These are phyloP conservation scores for Talaromyces funiculosus DNA, from an alignment of 2,329 filamentous ascomycete genomes.

Conservation along the genomic window DNA sequence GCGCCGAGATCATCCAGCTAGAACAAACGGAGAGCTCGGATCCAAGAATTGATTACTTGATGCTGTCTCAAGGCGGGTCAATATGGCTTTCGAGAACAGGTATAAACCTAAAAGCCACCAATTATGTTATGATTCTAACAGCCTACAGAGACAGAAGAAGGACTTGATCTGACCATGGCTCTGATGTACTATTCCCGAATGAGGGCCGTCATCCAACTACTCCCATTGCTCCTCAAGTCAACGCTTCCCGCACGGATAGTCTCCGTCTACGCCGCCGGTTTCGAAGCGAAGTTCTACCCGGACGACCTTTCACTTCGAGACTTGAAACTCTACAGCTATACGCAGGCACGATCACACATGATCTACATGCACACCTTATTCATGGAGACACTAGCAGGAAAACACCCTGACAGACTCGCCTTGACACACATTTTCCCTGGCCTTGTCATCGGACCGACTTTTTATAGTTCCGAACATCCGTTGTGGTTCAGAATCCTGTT, in stretches of 20 bases:
- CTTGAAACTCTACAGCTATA: slow-evolving; percentile 10
- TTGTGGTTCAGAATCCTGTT: slow-evolving; percentile 11
- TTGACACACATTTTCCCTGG: slow-evolving; percentile 11
- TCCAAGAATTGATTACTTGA: slow-evolving; percentile 12
- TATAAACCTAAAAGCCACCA: not conserved
- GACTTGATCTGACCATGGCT: slow-evolving; percentile 11
- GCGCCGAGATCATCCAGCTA: slow-evolving; percentile 3
- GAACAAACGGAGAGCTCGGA: slow-evolving; percentile 7
- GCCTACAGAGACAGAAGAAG: slow-evolving; percentile 10
- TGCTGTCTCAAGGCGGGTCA: slow-evolving; percentile 10
- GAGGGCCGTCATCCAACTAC: slow-evolving; percentile 6
- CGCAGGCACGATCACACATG: slow-evolving; percentile 13
- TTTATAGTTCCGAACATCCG: not conserved
- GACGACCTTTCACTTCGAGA: slow-evolving; percentile 12
- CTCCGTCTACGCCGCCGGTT: slow-evolving; percentile 11
- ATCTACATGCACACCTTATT: slow-evolving; percentile 12
- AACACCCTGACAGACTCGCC: slow-evolving; percentile 3
- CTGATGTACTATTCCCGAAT: slow-evolving; percentile 14
- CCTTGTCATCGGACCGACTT: slow-evolving; percentile 2
- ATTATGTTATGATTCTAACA: not conserved
- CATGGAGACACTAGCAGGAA: slow-evolving; percentile 10
- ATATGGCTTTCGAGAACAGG: slow-evolving; percentile 9
- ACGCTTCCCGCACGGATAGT: slow-evolving; percentile 1
- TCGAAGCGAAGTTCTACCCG: slow-evolving; percentile 9
- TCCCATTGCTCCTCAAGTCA: slow-evolving; percentile 10